Conservation (phyloP, 208 protist genomes). For the Leishmania arabica region DNA sequence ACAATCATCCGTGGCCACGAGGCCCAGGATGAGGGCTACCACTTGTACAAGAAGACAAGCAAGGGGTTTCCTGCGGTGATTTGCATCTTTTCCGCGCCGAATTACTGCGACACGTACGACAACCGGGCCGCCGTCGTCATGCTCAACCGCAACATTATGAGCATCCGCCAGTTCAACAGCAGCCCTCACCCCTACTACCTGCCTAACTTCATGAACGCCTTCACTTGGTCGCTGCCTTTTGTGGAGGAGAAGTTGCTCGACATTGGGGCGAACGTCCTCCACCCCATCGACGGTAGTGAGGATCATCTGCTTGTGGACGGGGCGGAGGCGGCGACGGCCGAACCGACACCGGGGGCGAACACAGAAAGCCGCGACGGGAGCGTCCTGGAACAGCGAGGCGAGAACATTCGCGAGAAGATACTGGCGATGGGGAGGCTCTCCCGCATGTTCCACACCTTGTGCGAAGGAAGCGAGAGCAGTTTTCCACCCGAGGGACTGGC, state of each 20-base stretch:
- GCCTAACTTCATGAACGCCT: conserved; percentile 98
- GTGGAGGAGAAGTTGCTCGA: conserved; percentile 96
- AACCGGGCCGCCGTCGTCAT: conserved; percentile 95
- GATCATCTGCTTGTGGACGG: conserved; percentile 25
- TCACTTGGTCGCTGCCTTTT: conserved; percentile 97
- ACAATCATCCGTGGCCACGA: conserved; percentile 97
- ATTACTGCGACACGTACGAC: conserved; percentile 98
- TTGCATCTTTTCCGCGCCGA: conserved; percentile 97
- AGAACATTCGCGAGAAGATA: conserved; percentile 66
- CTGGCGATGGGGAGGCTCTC: conserved; percentile 51
- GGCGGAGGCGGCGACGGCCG: neutral
- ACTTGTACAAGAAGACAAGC: conserved; percentile 91
- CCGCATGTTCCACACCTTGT: conserved; percentile 56
- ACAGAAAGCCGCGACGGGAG: neutral
- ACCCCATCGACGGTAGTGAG: conserved; percentile 72
- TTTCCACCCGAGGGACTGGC: conserved; percentile 73
- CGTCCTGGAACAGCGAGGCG: conserved; percentile 39
- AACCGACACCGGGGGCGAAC: neutral
- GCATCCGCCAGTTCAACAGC: conserved; percentile 97
- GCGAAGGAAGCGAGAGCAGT: conserved; percentile 63
- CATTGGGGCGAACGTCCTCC: conserved; percentile 84
- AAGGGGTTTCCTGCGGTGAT: conserved; percentile 96
- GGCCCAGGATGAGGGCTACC: conserved; percentile 92
- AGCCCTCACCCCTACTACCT: conserved; percentile 97
- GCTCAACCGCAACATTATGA: conserved; percentile 96